Base-by-base conservation (phyloP, 352 stramenopile species). In the Globisporangium solare region DNA sequence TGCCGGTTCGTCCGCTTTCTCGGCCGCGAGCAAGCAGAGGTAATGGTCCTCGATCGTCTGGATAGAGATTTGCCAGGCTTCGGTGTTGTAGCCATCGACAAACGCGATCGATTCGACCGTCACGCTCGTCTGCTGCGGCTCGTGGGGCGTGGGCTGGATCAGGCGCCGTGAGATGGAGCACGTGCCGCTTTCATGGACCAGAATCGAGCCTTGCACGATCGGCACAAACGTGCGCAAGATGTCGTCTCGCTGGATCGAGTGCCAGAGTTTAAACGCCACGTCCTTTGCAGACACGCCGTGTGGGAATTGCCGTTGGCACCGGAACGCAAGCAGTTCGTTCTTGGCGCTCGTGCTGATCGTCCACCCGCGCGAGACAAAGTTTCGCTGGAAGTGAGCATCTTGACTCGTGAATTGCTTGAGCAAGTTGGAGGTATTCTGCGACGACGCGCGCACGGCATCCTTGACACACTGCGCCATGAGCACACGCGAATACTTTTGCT, bases 191-290 rank as follows among this genome's bases (percentile, higher is more conserved):
- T 79, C 64, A 21, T 74, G 63, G 0, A 71, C 67, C 8, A 71
- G 47, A 14, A 64, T 68, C 1, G 71, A 78, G 22, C 88, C 78
- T 35, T 79, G 70, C 15, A 89, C 61, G 3, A 83, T 42, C 3
- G 78, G 75, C 6, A 76, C 53, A 49, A 88, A 91, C 0, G 74
- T 85, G 14, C 76, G 78, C 11, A 87, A 58, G 7, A 91, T 70
- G 58, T 89, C 78, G 40, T 91, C 81, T 5, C 59, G 56, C 53
- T 84, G 68, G 2, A 88, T 27, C 6, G 71, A 76, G 14, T 61
- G 62, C 78, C 78, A 89, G 14, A 91, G 31, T 14, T 73, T 68
- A 6, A 54, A 53, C 1, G 78, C 78, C 8, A 87, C 65, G 7
- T 73, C 60, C 20, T 67, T 66, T 1, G 57, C 58, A 2, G 59